These are phyloP conservation scores for Ascochyta koolunga DNA, from an alignment of 2,329 filamentous ascomycete species.

Conservation along the genomic window DNA sequence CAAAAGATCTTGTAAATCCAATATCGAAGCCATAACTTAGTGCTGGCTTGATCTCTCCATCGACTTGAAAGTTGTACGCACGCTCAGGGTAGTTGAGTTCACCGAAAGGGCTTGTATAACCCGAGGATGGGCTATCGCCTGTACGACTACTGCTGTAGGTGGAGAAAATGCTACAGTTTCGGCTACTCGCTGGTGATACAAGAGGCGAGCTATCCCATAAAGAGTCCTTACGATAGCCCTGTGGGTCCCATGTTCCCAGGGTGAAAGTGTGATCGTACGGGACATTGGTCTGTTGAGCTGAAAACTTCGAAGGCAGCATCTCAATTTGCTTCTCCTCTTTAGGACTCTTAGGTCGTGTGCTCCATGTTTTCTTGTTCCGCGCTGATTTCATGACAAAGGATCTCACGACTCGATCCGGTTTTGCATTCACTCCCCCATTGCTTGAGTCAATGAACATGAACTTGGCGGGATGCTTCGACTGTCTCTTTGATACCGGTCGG, in stretches of 20 bases:
- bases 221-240: constrained; percentile 4
- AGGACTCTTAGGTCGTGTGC: constrained; percentile 35
- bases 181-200: constrained; percentile 25
- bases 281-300: neutral
- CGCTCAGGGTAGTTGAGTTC: constrained; percentile 19
- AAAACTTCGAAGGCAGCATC: neutral
- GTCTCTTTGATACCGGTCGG: constrained; percentile 4
- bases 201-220: constrained; percentile 17
- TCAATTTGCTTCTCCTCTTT: constrained; percentile 13
- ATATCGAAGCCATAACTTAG: constrained; percentile 19
- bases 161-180: constrained; percentile 21
- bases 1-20: constrained; percentile 26
- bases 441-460: constrained; percentile 47
- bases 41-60: constrained; percentile 6
- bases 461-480: constrained; percentile 26
- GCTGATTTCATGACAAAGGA: constrained; percentile 48
- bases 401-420: constrained; percentile 39
- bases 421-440: constrained; percentile 35
- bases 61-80: constrained; percentile 16
- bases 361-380: constrained; percentile 40
- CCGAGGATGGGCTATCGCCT: constrained; percentile 22
- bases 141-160: constrained; percentile 17
- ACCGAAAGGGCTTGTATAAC: constrained; percentile 22
- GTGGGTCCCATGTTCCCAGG: neutral
- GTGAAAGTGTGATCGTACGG: neutral